These are phyloP conservation scores for Neurospora sp. DNA, from an alignment of 495 filamentous ascomycete species.

Conservation along the genomic window DNA sequence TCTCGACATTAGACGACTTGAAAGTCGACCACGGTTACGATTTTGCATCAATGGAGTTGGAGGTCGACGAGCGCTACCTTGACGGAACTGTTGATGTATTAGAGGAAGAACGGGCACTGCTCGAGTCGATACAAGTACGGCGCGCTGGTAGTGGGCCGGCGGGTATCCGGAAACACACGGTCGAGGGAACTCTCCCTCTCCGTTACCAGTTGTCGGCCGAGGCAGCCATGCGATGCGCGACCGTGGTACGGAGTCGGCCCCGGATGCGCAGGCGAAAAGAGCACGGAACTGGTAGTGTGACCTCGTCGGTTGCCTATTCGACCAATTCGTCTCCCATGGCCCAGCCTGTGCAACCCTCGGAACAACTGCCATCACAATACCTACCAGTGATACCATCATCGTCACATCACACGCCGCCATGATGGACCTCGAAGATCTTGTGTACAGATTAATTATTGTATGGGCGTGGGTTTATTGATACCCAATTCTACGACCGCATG, in stretches of 20 bases:
- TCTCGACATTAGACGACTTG: background rate
- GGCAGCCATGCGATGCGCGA: constrained; percentile 30
- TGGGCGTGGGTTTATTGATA: background rate
- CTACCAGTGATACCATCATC: background rate
- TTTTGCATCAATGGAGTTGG: constrained; percentile 12
- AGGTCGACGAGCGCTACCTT: constrained; percentile 19
- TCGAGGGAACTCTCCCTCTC: constrained; percentile 14
- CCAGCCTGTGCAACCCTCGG: constrained; percentile 2
- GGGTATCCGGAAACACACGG: constrained; percentile 25
- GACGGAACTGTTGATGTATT: constrained; percentile 1
- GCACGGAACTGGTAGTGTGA: constrained; percentile 5
- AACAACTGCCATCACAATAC: background rate
- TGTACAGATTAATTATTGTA: background rate
- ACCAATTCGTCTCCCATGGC: constrained; percentile 8
- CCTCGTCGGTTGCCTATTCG: constrained; percentile 11
- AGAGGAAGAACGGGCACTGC: constrained; percentile 8
- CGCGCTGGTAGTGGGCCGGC: constrained; percentile 16
- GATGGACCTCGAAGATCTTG: background rate
- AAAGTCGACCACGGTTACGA: constrained; percentile 1
- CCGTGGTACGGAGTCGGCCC: constrained; percentile 30
- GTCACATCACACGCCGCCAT: background rate
- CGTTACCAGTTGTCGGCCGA: constrained; percentile 31
- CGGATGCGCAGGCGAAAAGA: constrained; percentile 33
- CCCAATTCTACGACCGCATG: background rate
- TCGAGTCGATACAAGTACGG: constrained; percentile 14